Base-by-base conservation (phyloP, 371 early-diverging fungal species). In the Circinella umbellata region DNA sequence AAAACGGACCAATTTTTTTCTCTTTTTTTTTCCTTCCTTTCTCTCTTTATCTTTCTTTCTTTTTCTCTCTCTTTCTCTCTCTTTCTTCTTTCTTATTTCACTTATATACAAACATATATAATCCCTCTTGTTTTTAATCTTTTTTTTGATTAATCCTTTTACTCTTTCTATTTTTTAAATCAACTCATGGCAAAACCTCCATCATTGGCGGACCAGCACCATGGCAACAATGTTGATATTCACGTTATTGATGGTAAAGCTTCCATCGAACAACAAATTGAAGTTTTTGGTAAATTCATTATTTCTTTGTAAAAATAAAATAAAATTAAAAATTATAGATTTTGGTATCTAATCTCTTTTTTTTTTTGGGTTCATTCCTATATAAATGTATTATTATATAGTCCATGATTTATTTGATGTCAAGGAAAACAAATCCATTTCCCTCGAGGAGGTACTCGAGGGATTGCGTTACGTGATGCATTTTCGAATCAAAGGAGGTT, bases 391-490 rank as follows among this genome's bases (percentile, higher is more conserved):
- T n/a, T n/a, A n/a, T n/a, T n/a, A n/a, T n/a, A n/a, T 67, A 88
- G 88, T 88, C 51, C 82, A 88, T 59, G 90, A 91, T 67, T 78
- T 91, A 14, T 88, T 89, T 67, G 89, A 86, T 74, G 89, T 91
- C 10, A 80, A 87, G 67, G 85, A 90, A 53, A 91, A 89, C 79
- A 79, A 80, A 38, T 91, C 93, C 61, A 87, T 96, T 54, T 90
- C 93, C 5, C 88, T 96, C 4, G 83, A 87, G 60, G 97, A 97
- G 74, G 90, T 97, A 49, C 86, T 98, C 59, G 92, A 90, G 46
- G 93, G 98, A 14, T 84, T 98, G 65, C 92, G 92, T 60, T 98
- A 97, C 80, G 96, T 97, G 27, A 94, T 97, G 92, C 95, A 97
- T 71, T 94, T 91, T 76, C 92, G 94, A 18, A 90, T 98, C 74